A percentile compares a stretch with the other conserved stretches of the same genome.
Evolutionary conservation across 1,139 yeast genomes (phyloP).

Genomic region (Yamadazyma triangularis): DNA sequence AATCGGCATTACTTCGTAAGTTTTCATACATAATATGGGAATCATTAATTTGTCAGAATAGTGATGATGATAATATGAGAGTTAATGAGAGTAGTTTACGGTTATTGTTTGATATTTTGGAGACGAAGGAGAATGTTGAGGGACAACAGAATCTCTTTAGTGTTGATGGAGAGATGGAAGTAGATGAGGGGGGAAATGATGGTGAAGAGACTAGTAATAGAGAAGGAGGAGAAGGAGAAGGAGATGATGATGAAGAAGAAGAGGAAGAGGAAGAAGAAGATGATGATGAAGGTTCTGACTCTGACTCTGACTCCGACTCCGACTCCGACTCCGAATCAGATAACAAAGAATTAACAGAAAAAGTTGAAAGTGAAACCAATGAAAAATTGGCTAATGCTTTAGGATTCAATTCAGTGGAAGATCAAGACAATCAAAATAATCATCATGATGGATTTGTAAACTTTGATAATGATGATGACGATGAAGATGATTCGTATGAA

Average conservation of each 20-base stretch:
- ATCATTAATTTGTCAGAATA: constrained; percentile 33
- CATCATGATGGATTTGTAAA: constrained; percentile 38
- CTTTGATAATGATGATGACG: constrained; percentile 36
- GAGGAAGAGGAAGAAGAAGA: constrained; percentile 23
- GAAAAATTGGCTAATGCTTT: constrained; percentile 75
- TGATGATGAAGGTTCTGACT: constrained; percentile 32
- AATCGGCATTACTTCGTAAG: constrained; percentile 66
- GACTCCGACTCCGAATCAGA: constrained; percentile 27
- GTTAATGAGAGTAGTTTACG: constrained; percentile 49
- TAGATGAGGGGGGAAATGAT: constrained; percentile 21
- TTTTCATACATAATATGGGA: constrained; percentile 78
- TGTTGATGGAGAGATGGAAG: constrained; percentile 48
- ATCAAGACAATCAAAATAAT: too few species aligned
- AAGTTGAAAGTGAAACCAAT: constrained; percentile 64
- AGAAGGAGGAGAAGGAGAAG: constrained; percentile 44
- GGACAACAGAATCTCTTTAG: constrained; percentile 81
- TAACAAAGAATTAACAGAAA: constrained; percentile 24
- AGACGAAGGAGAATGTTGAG: constrained; percentile 71
- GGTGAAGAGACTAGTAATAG: constrained; percentile 25
- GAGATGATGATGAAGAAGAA: constrained; percentile 27
- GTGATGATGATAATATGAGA: constrained; percentile 22
- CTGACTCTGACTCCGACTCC: too few species aligned
- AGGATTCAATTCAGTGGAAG: constrained; percentile 52
- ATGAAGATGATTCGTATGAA: constrained; percentile 43
- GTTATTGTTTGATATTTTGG: constrained; percentile 61